Percentiles rank a stretch among this genome's conserved stretches.
Conservation (phyloP, 2,329 filamentous ascomycete genomes). For the Didymella glomerata region DNA sequence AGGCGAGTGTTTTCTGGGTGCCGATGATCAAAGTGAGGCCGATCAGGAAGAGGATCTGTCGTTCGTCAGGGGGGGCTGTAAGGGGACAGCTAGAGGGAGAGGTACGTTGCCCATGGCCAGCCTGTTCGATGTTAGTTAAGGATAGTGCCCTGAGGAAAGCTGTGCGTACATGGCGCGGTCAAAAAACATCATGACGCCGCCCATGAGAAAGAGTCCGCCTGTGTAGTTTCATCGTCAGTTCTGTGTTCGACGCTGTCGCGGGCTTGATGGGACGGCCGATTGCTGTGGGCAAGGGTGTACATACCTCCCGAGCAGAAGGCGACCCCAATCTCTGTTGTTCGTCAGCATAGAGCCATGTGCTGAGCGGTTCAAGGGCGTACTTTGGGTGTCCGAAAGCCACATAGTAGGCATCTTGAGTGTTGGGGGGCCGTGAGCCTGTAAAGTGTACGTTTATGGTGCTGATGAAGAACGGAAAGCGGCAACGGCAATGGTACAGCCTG, state of each 20-base stretch:
- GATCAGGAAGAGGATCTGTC: constrained; percentile 94
- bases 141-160: background rate
- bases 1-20: constrained; percentile 85
- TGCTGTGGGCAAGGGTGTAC: constrained; percentile 53
- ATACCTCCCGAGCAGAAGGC: constrained; percentile 97
- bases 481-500: background rate
- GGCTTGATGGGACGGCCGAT: constrained; percentile 30
- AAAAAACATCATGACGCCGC: constrained; percentile 96
- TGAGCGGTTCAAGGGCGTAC: constrained; percentile 62
- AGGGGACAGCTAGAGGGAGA: constrained; percentile 8
- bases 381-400: constrained; percentile 96
- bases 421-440: background rate
- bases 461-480: background rate
- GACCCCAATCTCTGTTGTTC: constrained; percentile 82
- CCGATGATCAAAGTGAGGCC: constrained; percentile 97
- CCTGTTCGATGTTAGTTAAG: constrained; percentile 57
- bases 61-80: constrained; percentile 16
- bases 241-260: background rate
- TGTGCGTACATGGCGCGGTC: constrained; percentile 84
- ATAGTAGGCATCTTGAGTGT: constrained; percentile 73
- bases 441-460: background rate
- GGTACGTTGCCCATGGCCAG: constrained; percentile 95
- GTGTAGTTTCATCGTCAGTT: constrained; percentile 14
- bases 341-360: constrained; percentile 1
- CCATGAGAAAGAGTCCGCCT: constrained; percentile 95